Evolutionary conservation across 2,329 filamentous ascomycete genomes (phyloP).

Genomic region (Beauveria medogensis): DNA sequence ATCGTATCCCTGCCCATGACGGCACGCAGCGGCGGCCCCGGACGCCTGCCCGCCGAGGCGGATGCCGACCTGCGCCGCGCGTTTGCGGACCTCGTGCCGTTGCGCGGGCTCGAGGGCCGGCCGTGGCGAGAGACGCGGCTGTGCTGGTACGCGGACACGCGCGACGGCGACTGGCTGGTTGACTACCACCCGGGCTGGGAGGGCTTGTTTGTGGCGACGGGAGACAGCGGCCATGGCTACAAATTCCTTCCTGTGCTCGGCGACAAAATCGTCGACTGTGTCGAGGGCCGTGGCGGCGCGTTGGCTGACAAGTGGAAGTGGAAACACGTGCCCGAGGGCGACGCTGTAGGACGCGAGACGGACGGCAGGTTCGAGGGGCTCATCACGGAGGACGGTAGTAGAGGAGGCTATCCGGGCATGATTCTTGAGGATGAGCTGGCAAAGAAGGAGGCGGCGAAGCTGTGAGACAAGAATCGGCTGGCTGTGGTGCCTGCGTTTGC

Average conservation of each 20-base stretch:
- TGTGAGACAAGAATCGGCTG: background rate
- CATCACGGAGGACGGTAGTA: conserved; percentile 44
- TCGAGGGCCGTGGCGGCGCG: conserved; percentile 38
- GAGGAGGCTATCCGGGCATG: conserved; percentile 40
- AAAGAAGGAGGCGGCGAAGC: conserved; percentile 16
- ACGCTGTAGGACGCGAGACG: conserved; percentile 24
- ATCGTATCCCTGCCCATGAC: conserved; percentile 30
- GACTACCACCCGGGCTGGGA: conserved; percentile 57
- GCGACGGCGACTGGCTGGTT: conserved; percentile 62
- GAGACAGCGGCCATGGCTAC: conserved; percentile 58
- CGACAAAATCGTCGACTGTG: conserved; percentile 49
- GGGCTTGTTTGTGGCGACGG: conserved; percentile 53
- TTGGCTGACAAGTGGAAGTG: conserved; percentile 55
- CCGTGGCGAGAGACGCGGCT: conserved; percentile 55
- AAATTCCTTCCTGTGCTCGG: conserved; percentile 63
- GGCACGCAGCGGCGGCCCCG: conserved; percentile 29
- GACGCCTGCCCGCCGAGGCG: conserved; percentile 51
- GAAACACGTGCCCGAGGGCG: conserved; percentile 44
- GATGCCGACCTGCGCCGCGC: conserved; percentile 52
- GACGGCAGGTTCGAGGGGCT: conserved; percentile 31
- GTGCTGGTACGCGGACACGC: conserved; percentile 73
- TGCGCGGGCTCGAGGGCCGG: conserved; percentile 44
- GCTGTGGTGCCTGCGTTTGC: background rate
- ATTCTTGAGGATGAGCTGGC: conserved; percentile 37
- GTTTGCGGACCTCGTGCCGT: conserved; percentile 52